A percentile compares a stretch with the other conserved stretches of the same genome.
phyloP scores from a whole-genome alignment of 129 eudicot genomes.

The Daucus carota region DH1_v3.0 NC_030384.2:26766001-26766500 shows the following conservation, averaged over 20 bases:
- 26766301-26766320: not conserved
- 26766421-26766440: too few relatives aligned
- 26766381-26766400: not conserved
- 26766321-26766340: not conserved
- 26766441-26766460: not conserved
- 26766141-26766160: not conserved
- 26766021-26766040: constrained; percentile 3
- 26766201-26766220: too few relatives aligned
- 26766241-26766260: not conserved
- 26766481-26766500: too few relatives aligned
- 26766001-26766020: constrained; percentile 5
- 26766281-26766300: not conserved
- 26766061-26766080: not conserved
- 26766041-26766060: constrained; percentile 10
- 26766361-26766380: not conserved
- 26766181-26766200: too few relatives aligned
- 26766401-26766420: too few relatives aligned
- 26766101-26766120: not conserved
- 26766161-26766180: not conserved
- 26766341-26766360: not conserved
- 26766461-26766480: too few relatives aligned
- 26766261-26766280: not conserved
- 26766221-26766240: not conserved
- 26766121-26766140: not conserved
- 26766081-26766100: not conserved